A percentile compares a stretch with the other conserved stretches of the same genome.
phyloP scores from a whole-genome alignment of 129 eudicot genomes.

The Chrysanthemum seticuspe region DNA sequence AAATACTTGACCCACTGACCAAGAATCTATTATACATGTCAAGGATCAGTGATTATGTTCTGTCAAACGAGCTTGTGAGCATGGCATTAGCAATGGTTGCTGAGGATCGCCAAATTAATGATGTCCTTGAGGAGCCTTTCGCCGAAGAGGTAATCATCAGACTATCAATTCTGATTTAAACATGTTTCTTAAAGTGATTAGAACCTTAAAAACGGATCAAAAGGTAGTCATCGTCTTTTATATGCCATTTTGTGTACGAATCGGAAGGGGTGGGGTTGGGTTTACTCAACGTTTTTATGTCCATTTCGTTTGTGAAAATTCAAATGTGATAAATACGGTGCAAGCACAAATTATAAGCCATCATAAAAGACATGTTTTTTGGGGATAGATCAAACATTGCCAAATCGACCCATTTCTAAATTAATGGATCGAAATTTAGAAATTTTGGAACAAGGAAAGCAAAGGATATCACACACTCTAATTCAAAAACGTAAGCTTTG shows the following conservation, averaged over 20 bases:
- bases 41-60: conserved; percentile 81
- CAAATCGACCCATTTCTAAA: neutral
- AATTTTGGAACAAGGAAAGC: neutral
- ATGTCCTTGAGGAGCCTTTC: conserved; percentile 81
- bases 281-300: neutral
- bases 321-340: neutral
- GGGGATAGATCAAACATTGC: neutral
- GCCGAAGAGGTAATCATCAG: conserved; percentile 71
- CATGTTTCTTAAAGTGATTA: conserved; percentile 2
- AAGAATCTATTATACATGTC: conserved; percentile 86
- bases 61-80: conserved; percentile 87
- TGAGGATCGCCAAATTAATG: conserved; percentile 85
- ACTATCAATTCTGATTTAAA: neutral
- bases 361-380: no score
- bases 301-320: neutral
- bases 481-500: neutral
- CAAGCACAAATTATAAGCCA: neutral
- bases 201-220: neutral
- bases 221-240: neutral
- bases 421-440: neutral
- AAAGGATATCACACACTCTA: neutral
- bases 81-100: conserved; percentile 97
- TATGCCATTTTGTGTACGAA: neutral
- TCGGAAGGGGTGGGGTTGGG: neutral
- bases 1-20: conserved; percentile 85